These are phyloP conservation scores for Mycena alexandri DNA, from an alignment of 768 basidiomycete species.

Conservation along the genomic window DNA sequence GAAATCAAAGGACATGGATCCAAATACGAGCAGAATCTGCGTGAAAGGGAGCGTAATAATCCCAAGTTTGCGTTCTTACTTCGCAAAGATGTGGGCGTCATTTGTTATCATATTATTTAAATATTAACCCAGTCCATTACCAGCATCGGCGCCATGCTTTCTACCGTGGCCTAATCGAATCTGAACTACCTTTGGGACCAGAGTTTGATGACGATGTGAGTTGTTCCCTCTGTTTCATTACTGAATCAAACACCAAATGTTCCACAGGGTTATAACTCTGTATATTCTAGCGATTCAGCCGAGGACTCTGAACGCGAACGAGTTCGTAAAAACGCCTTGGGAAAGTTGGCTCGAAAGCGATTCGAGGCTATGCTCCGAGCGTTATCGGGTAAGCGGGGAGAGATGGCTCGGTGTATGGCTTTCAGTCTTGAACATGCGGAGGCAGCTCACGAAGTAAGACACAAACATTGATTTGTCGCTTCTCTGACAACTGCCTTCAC, in stretches of 20 bases:
- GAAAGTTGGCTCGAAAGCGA: constrained; percentile 81
- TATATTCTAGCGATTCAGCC: constrained; percentile 93
- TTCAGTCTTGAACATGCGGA: constrained; percentile 97
- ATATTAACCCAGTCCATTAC: not conserved
- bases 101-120: constrained; percentile 9
- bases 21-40: constrained; percentile 80
- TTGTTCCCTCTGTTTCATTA: constrained; percentile 18
- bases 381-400: constrained; percentile 87
- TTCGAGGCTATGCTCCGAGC: constrained; percentile 94
- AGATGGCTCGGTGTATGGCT: constrained; percentile 96
- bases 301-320: constrained; percentile 94
- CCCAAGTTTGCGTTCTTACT: constrained; percentile 86
- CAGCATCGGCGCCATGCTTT: constrained; percentile 81
- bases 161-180: constrained; percentile 77
- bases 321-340: constrained; percentile 80
- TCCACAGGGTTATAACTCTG: constrained; percentile 83
- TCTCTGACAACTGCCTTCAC: not conserved
- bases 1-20: constrained; percentile 86
- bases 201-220: constrained; percentile 87
- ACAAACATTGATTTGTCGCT: not conserved
- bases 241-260: constrained; percentile 4
- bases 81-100: constrained; percentile 60
- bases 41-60: constrained; percentile 83
- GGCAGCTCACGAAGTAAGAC: constrained; percentile 89
- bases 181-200: constrained; percentile 64